Base-by-base conservation (phyloP, 2,329 filamentous ascomycete species). In the Aspergillus ochraceoroseus region DNA sequence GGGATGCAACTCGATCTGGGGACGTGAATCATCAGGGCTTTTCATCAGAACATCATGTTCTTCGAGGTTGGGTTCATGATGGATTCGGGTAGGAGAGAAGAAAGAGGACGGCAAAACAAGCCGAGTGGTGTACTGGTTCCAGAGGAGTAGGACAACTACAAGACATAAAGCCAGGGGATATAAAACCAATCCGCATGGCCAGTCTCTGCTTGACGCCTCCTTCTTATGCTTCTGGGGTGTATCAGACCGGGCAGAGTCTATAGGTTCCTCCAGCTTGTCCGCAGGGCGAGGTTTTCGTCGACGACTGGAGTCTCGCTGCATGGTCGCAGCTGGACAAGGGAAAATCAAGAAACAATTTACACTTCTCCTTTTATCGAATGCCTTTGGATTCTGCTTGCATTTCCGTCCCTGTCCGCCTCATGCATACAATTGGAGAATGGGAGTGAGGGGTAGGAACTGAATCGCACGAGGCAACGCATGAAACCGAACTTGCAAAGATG, bases 1-100 rank as follows among this genome's bases (percentile, higher is more conserved):
- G 1, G 71, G 70, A 46, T 69, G 67, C 9, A 73, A 55, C 23
- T 53, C 44, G 17, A 58, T 56, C 6, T 33, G 31, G 11, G 57
- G 56, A 17, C 54, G 55, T 11, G 29, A 25, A 2, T 17, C 26
- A 8, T 41, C 42, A 1, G 38, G 42, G 18, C 34, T 28, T 30
- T 39, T 36, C 7, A 17, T 5, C 19, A 11, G 20, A 35, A 8
- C 3, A 12, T 9, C 2, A n/a, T 11, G 7, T 17, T 9, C 12
- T 8, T 20, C 3, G 14, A 1, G 5, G 13, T 11, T 14, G 28
- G n/a, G 7, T 30, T 14, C 13, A 30, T 5, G 28, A 3, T n/a
- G 14, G 5, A 22, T 22, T 5, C 20, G 20, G 20, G 5, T 5
- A 9, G 9, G 20, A 22, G 9, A 50, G n/a, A n/a, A n/a, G n/a